phyloP scores from a whole-genome alignment of 805 yeast species.

The Debaryomyces hansenii region DNA sequence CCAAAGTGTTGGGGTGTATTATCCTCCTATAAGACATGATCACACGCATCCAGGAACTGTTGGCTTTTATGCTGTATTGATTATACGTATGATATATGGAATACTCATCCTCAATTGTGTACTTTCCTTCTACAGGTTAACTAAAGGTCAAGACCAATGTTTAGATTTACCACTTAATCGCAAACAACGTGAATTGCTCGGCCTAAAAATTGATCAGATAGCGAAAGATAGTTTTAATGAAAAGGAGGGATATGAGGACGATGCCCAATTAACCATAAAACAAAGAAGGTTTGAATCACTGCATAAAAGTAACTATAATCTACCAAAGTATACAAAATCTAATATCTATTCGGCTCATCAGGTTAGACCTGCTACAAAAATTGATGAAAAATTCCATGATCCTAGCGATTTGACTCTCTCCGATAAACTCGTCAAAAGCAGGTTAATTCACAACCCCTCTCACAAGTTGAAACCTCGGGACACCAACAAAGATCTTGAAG shows the following conservation, averaged over 20 bases:
- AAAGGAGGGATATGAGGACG: constrained; percentile 10
- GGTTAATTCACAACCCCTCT: not conserved
- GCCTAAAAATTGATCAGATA: constrained; percentile 25
- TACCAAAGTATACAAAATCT: constrained; percentile 20
- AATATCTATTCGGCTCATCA: not conserved
- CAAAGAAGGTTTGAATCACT: constrained; percentile 20
- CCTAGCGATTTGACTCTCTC: not conserved
- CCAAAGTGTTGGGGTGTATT: constrained; percentile 5
- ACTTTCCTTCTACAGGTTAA: constrained; percentile 24
- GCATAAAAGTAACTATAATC: constrained; percentile 8
- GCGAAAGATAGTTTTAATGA: not conserved
- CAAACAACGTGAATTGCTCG: constrained; percentile 47
- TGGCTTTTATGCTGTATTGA: constrained; percentile 6
- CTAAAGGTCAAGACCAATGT: constrained; percentile 50
- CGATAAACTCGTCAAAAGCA: not conserved
- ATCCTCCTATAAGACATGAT: constrained; percentile 2
- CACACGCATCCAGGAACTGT: constrained; percentile 1
- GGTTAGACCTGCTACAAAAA: not conserved
- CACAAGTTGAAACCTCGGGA: not conserved
- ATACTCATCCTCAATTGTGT: constrained; percentile 26
- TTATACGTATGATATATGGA: constrained; percentile 17
- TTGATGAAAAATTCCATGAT: not conserved
- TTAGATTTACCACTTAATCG: constrained; percentile 49
- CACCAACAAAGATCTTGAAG: constrained; percentile 2
- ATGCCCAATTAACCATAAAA: constrained; percentile 20